A percentile compares a stretch with the other conserved stretches of the same genome.
Evolutionary conservation across 148 eudicot species (phyloP).

Genomic region (Chenopodium quinoa): DNA sequence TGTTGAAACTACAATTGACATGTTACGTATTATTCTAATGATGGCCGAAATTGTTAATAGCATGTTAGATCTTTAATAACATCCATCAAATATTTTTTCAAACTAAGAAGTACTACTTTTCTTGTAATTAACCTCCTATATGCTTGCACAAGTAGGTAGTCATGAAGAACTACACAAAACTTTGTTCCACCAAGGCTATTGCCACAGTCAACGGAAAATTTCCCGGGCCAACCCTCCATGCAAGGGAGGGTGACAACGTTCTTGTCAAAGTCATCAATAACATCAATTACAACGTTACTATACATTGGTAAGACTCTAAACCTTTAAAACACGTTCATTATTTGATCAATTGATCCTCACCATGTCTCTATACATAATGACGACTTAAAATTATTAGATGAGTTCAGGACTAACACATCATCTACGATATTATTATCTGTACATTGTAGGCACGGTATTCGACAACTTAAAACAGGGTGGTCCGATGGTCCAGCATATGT

Average conservation of each 20-base stretch:
- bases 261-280: conserved; percentile 58
- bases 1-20: too few relatives aligned
- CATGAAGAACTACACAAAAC: conserved; percentile 53
- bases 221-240: conserved; percentile 76
- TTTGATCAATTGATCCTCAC: background rate
- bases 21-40: too few relatives aligned
- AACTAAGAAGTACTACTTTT: too few relatives aligned
- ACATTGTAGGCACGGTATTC: conserved; percentile 60
- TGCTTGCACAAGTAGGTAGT: conserved; percentile 46
- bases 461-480: conserved; percentile 77
- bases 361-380: background rate
- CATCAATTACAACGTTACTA: conserved; percentile 56
- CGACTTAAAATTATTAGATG: background rate
- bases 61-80: too few relatives aligned
- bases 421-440: background rate
- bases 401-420: background rate
- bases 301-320: conserved; percentile 57
- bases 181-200: conserved; percentile 68
- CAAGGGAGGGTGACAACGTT: conserved; percentile 75
- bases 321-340: background rate
- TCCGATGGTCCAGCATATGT: conserved; percentile 87
- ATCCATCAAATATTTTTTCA: too few relatives aligned
- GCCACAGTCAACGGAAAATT: conserved; percentile 69
- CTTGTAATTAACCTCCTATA: too few relatives aligned
- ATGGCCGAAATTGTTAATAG: too few relatives aligned